Percentiles rank a stretch among this genome's conserved stretches.
Conservation (phyloP, 208 protist species). For the Leishmania aethiopica region DNA sequence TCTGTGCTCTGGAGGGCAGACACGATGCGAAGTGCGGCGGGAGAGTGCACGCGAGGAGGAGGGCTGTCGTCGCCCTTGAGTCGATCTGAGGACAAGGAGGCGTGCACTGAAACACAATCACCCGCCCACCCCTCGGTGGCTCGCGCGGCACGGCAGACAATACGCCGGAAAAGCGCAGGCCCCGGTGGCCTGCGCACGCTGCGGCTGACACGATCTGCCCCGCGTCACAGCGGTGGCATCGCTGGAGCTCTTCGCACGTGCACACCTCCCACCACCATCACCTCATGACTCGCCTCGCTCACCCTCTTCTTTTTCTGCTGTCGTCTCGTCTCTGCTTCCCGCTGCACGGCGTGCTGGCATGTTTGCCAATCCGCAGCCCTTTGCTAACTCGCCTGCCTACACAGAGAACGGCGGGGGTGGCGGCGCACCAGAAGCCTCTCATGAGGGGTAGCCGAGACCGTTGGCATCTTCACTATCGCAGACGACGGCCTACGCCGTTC, state of each 20-base stretch:
- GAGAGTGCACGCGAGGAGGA: neutral
- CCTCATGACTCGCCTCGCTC: neutral
- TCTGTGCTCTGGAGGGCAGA: neutral
- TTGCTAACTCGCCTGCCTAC: neutral
- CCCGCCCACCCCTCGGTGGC: neutral
- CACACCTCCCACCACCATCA: neutral
- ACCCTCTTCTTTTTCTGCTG: neutral
- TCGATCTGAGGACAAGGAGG: neutral
- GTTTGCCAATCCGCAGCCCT: neutral
- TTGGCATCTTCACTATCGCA: neutral
- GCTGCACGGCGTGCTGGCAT: neutral
- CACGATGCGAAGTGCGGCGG: neutral
- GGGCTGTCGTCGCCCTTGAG: neutral
- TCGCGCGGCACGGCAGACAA: neutral
- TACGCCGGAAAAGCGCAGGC: neutral
- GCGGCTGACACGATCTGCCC: neutral
- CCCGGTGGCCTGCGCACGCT: neutral
- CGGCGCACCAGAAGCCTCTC: neutral
- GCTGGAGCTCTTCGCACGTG: neutral
- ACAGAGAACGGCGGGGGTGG: neutral
- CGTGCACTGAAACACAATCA: neutral
- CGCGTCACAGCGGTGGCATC: neutral
- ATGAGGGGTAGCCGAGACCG: neutral
- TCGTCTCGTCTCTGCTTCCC: neutral
- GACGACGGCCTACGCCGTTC: neutral